Conservation (phyloP, 176 grass and related monocot species). For the Otatea glauca region DNA sequence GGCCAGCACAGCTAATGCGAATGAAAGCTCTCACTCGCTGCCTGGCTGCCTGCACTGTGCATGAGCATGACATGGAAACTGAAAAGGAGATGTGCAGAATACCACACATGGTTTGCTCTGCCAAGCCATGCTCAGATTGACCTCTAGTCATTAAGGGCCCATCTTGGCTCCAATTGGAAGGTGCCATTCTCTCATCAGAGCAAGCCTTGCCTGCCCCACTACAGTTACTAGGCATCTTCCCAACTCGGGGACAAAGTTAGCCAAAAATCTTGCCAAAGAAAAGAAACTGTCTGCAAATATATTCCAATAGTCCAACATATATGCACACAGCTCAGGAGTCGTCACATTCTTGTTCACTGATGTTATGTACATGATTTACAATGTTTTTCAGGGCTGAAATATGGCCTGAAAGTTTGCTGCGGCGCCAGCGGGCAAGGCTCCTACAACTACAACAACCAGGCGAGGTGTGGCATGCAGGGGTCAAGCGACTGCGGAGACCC, state of each 20-base stretch:
- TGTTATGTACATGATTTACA: neutral
- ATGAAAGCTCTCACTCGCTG: neutral
- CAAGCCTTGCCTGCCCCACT: neutral
- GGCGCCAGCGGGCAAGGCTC: conserved; percentile 57
- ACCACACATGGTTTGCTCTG: neutral
- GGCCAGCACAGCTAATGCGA: neutral
- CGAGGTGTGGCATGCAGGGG: conserved; percentile 58
- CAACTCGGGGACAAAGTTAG: neutral
- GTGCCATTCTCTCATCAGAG: neutral
- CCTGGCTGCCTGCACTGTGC: neutral
- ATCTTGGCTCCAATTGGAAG: neutral
- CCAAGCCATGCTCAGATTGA: neutral
- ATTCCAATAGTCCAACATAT: neutral
- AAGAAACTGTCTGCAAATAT: no score
- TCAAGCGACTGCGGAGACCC: conserved; percentile 55
- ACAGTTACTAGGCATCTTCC: neutral
- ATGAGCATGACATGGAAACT: neutral
- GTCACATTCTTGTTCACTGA: neutral
- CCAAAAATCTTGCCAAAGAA: neutral
- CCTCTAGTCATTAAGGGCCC: no score
- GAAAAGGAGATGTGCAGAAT: neutral
- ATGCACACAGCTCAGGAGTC: neutral
- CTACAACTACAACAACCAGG: conserved; percentile 70
- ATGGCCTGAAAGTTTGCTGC: conserved; percentile 68
- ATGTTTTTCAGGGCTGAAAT: conserved; percentile 43